Conservation (phyloP, 805 yeast species). For the Clavispora vitiphila region DNA sequence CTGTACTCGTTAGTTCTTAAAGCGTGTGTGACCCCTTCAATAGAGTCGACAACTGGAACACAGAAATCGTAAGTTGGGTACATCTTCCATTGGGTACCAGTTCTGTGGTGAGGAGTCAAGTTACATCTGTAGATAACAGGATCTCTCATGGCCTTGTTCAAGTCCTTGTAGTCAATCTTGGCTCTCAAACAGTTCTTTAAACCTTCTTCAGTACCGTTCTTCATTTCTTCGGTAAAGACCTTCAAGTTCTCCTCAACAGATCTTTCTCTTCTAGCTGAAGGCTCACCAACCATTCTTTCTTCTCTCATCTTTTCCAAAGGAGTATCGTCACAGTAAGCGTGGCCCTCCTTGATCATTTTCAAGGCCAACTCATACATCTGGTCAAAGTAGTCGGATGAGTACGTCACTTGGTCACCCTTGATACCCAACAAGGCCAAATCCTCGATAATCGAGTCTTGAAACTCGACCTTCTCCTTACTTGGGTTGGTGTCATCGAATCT, state of each 20-base stretch:
- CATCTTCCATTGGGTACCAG: constrained; percentile 89
- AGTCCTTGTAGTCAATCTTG: constrained; percentile 85
- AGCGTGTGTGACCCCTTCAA: constrained; percentile 98
- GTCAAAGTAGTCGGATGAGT: constrained; percentile 91
- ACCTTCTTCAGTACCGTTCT: constrained; percentile 89
- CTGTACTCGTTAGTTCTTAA: constrained; percentile 97
- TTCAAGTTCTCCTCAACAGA: constrained; percentile 85
- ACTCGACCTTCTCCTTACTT: constrained; percentile 91
- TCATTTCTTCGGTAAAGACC: constrained; percentile 88
- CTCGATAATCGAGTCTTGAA: constrained; percentile 88
- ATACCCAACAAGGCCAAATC: constrained; percentile 88
- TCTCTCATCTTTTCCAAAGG: constrained; percentile 94
- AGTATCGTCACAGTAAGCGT: constrained; percentile 97
- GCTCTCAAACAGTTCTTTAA: constrained; percentile 92
- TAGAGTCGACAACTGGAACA: constrained; percentile 91
- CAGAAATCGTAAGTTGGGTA: constrained; percentile 99
- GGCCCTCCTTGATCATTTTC: constrained; percentile 87
- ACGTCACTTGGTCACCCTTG: constrained; percentile 83
- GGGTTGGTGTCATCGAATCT: constrained; percentile 99
- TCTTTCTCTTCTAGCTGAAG: constrained; percentile 88
- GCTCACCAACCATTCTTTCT: constrained; percentile 96
- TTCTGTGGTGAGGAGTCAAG: constrained; percentile 96
- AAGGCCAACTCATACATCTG: constrained; percentile 84
- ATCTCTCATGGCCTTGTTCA: constrained; percentile 94
- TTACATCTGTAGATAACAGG: constrained; percentile 98